These are phyloP conservation scores for Trichothecium sympodiale DNA, from an alignment of 2,329 filamentous ascomycete genomes.

Conservation along the genomic window DNA sequence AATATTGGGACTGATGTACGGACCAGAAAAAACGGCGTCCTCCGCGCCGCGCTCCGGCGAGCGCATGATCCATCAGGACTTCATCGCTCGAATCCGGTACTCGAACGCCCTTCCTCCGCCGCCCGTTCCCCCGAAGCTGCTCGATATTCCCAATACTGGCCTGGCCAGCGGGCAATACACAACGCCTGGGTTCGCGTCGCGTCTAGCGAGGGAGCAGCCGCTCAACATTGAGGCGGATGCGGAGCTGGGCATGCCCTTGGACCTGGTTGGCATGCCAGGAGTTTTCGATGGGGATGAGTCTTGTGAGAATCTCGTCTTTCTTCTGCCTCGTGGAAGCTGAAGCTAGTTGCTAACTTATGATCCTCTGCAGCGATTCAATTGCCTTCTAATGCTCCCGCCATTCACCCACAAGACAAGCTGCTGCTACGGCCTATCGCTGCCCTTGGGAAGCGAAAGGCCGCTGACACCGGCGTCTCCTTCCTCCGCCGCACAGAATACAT, in stretches of 20 bases:
- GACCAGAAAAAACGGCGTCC: no score
- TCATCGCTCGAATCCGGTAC: conserved; percentile 91
- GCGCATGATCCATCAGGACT: conserved; percentile 76
- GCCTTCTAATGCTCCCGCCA: conserved; percentile 53
- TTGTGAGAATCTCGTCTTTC: conserved; percentile 46
- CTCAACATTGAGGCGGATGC: conserved; percentile 96
- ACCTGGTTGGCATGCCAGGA: conserved; percentile 87
- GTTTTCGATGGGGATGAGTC: conserved; percentile 93
- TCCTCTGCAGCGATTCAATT: conserved; percentile 63
- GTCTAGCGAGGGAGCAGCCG: conserved; percentile 81
- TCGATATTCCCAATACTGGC: conserved; percentile 92
- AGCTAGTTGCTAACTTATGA: conserved; percentile 4
- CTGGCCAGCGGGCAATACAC: conserved; percentile 82
- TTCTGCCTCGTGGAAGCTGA: neutral
- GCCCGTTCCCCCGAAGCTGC: conserved; percentile 87
- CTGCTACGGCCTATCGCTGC: conserved; percentile 76
- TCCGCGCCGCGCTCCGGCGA: conserved; percentile 33
- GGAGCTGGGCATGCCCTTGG: conserved; percentile 94
- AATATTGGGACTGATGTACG: no score
- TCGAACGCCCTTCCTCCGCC: conserved; percentile 92
- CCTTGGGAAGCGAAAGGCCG: conserved; percentile 71
- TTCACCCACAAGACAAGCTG: conserved; percentile 75
- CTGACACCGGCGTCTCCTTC: conserved; percentile 72
- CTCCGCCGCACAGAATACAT: conserved; percentile 95
- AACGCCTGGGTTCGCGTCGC: conserved; percentile 78